A percentile compares a stretch with the other conserved stretches of the same genome.
Conservation (phyloP, 2,329 filamentous ascomycete genomes). For the Sporothrix mexicana region DNA sequence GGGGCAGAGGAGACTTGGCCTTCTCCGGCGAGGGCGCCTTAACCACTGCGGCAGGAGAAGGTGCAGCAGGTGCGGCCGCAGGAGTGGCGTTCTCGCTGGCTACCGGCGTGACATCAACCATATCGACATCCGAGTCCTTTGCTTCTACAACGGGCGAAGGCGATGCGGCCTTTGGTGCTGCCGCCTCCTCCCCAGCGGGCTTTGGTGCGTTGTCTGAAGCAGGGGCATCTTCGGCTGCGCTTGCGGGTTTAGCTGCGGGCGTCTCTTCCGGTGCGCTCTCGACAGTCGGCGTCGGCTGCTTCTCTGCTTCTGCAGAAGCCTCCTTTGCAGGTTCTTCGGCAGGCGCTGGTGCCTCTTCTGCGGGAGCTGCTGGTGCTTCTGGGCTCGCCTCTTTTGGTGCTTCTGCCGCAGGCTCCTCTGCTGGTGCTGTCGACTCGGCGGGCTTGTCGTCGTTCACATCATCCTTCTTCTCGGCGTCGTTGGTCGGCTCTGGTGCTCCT, state of each 20-base stretch:
- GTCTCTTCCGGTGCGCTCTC: background rate
- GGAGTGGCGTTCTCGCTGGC: constrained; percentile 3
- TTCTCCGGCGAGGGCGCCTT: constrained; percentile 28
- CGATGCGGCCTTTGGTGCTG: constrained; percentile 9
- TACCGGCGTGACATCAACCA: constrained; percentile 40
- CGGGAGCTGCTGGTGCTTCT: background rate
- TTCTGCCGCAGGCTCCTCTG: constrained; percentile 27
- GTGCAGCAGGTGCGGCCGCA: background rate
- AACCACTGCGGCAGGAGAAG: background rate
- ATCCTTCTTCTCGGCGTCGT: constrained; percentile 12
- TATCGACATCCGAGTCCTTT: constrained; percentile 39
- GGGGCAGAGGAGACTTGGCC: constrained; percentile 19
- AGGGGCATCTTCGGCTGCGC: background rate
- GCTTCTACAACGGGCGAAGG: constrained; percentile 10
- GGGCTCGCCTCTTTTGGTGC: background rate
- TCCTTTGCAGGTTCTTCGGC: constrained; percentile 3
- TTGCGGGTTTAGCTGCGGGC: background rate
- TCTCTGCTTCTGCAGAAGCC: background rate
- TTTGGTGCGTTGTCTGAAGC: background rate
- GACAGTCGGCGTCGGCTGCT: background rate
- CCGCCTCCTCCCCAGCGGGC: background rate
- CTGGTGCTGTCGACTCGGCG: constrained; percentile 1
- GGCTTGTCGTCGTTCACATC: constrained; percentile 22
- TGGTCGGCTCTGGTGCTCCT: background rate
- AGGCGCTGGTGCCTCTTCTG: constrained; percentile 21